phyloP scores from a whole-genome alignment of 345 rosid genomes.

The Litchi chinensis region DNA sequence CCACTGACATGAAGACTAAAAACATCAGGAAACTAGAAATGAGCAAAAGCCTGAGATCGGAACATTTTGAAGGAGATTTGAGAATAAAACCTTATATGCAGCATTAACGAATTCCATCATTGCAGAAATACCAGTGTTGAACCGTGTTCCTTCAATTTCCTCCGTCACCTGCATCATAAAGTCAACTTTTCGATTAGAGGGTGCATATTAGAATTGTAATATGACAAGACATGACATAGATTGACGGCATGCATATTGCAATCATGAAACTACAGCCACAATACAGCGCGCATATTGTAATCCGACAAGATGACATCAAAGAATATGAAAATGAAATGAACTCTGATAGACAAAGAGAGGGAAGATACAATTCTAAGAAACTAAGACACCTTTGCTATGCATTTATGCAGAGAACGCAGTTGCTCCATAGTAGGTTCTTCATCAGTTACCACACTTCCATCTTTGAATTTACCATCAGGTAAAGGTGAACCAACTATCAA shows the following conservation, averaged over 20 bases:
- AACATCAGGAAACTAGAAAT: background rate
- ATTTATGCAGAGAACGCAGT: slow-evolving; percentile 70
- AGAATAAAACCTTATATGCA: slow-evolving; percentile 67
- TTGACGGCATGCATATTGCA: too few species aligned
- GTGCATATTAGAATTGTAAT: background rate
- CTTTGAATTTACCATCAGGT: slow-evolving; percentile 57
- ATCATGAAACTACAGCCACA: too few species aligned
- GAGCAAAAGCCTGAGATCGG: background rate
- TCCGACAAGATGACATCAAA: background rate
- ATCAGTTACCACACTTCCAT: slow-evolving; percentile 59
- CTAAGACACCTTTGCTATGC: slow-evolving; percentile 79
- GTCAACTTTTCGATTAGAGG: background rate
- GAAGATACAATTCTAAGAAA: background rate
- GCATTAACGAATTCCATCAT: slow-evolving; percentile 98
- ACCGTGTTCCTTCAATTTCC: slow-evolving; percentile 88
- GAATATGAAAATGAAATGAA: background rate
- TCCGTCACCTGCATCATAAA: slow-evolving; percentile 66
- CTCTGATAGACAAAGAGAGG: background rate
- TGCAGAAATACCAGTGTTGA: slow-evolving; percentile 93
- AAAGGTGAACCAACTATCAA: slow-evolving; percentile 70
- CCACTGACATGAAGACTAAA: slow-evolving; percentile 56
- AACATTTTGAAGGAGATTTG: slow-evolving; percentile 9
- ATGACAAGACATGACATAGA: too few species aligned
- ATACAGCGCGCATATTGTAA: background rate
- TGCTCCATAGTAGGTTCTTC: slow-evolving; percentile 75